Percentiles rank a stretch among this genome's conserved stretches.
Conservation (phyloP, 192 early-diverging fungal species). For the Coemansia sp. region DNA sequence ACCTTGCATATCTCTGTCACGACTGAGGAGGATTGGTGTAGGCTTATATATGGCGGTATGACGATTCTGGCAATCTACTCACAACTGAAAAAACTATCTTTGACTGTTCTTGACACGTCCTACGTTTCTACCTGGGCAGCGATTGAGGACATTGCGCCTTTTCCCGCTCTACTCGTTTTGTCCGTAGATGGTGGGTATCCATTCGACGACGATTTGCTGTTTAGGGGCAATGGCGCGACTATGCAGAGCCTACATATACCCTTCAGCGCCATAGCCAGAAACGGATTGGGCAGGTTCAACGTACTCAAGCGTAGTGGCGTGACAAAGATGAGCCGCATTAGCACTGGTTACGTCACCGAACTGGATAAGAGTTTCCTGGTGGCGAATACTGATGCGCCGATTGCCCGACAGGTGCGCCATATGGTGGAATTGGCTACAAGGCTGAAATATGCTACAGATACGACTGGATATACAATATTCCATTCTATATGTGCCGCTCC, state of each 20-base stretch:
- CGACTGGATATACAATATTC: background rate
- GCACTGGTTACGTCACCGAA: background rate
- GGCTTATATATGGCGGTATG: background rate
- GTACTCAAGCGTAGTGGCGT: conserved; percentile 1
- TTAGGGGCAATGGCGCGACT: background rate
- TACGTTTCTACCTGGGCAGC: background rate
- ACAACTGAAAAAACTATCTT: background rate
- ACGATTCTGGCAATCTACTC: background rate
- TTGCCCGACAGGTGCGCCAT: background rate
- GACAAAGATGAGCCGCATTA: background rate
- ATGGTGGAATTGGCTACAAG: background rate
- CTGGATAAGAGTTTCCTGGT: background rate
- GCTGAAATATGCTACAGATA: background rate
- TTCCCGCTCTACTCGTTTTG: background rate
- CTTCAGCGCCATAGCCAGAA: background rate
- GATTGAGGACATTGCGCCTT: background rate
- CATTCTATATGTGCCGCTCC: background rate
- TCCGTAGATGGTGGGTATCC: background rate
- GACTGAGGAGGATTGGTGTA: background rate
- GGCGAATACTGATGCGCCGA: background rate
- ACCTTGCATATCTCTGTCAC: background rate
- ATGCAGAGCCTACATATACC: background rate
- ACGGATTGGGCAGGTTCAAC: background rate
- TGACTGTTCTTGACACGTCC: background rate
- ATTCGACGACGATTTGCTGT: background rate